Conservation (phyloP, 192 early-diverging fungal species). For the Ramicandelaber brevisporus region DNA sequence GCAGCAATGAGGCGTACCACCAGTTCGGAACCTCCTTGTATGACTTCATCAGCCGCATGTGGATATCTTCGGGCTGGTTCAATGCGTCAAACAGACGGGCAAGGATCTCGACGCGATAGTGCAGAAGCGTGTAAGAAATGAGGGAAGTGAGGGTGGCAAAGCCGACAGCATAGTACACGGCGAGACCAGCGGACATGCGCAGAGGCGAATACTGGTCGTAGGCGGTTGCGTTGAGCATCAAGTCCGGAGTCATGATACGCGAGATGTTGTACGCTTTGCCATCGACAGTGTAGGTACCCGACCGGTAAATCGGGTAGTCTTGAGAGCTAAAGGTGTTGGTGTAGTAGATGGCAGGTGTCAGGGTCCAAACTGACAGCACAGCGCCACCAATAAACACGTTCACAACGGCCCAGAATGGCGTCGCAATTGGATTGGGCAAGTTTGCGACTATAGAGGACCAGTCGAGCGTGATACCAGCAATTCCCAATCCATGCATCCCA, state of each 20-base stretch:
- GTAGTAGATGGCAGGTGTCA: conserved; percentile 9
- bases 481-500: conserved; percentile 18
- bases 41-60: conserved; percentile 34
- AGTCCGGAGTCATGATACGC: conserved; percentile 3
- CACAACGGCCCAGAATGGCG: conserved; percentile 16
- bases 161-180: conserved; percentile 20
- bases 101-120: conserved; percentile 28
- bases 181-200: conserved; percentile 18
- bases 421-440: conserved; percentile 11
- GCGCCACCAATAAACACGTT: conserved; percentile 16
- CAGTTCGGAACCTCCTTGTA: conserved; percentile 23
- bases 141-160: conserved; percentile 26
- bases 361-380: conserved; percentile 17
- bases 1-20: conserved; percentile 20
- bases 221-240: conserved; percentile 4
- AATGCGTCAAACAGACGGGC: conserved; percentile 25
- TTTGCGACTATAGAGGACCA: conserved; percentile 13
- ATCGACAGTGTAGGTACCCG: neutral
- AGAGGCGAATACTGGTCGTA: conserved; percentile 9
- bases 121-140: conserved; percentile 29
- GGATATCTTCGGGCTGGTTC: conserved; percentile 20
- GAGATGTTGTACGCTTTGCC: neutral
- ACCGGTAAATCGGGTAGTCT: conserved; percentile 8
- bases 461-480: conserved; percentile 15
- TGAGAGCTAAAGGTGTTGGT: conserved; percentile 10